Evolutionary conservation across 257 asterid species (phyloP), one percentile per base, ranked within the genome.

Genomic region (Capsicum chinense): DNA sequence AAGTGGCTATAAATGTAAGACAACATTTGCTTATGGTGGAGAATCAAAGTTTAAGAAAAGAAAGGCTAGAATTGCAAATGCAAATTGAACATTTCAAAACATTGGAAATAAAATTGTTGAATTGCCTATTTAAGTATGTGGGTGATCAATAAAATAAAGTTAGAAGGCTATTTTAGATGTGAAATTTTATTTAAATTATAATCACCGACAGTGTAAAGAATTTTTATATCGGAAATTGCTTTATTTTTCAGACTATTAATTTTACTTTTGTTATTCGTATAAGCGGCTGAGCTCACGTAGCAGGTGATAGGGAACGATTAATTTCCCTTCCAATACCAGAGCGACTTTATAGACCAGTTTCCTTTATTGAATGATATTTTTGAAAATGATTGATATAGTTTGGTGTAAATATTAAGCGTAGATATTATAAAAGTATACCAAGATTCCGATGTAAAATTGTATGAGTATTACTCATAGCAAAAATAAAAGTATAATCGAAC

Each of bases 81-180:
- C 91, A 93, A 66, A 89, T 93, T 11, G 81, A 87, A 56, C 93
- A 90, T 79, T 91, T 88, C 91, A 93, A 90, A 86, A 52, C 83
- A 5, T 83, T 91, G 5, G 89, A 93, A 54, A 85, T 76, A 39
- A 90, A 87, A 64, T 66, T 93, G 70, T 17, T 86, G 82, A 83
- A 83, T 0, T 89, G 90, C 74, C 86, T 88, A 56, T 85, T 88
- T 54, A 16, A 79, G 39, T 83, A 76, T 83, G 79, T 88, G 68
- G 76, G 37, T 1, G 73, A 80, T 47, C 62, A 84, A 39, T 86
- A 81, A 1, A 86, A 80, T 50, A 86, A 89, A 68, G 54, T 81
- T 26, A 83, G 84, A 33, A 83, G 87, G 80, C 79, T 80, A 13
- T 71, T 81, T 81, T 85, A 83, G 68, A 3, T 14, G 13, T 12